Base-by-base conservation (phyloP, 2,329 filamentous ascomycete species). In the Alternaria brassicae region DNA sequence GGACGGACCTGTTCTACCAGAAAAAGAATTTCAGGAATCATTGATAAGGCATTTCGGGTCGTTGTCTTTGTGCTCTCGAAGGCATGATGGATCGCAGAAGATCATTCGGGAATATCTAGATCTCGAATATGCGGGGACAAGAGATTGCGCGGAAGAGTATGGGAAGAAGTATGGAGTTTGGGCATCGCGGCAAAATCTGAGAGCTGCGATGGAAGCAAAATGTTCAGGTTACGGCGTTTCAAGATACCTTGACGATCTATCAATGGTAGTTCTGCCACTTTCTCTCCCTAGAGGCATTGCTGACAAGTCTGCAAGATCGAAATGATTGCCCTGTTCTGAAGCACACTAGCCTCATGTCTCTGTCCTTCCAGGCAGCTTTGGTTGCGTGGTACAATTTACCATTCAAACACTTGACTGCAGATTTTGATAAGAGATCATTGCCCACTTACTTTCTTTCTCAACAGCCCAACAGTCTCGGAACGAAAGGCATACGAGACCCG, bases 1-100 rank as follows among this genome's bases (percentile, higher is more conserved):
- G 95, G 81, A 99, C 95, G 74, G 95, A 99, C 85, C 85, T 98
- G 81, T 87, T 89, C 69, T 88, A 90, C 77, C 87, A 90, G 80
- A 91, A 91, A 79, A 91, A 91, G 82, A 83, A 86, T 81, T 88
- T 88, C 73, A 79, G 86, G 68, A 88, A 88, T 82, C 84, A 88
- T 41, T 77, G 40, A 58, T 28, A 41, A 36, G 23, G 19, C 15
- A 13, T 28, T 1, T 47, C n/a, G 3, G 1, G 2, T 2, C 7
- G 28, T 28, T 34, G 19, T 1, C 6, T 10, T 34, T 1, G 2
- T 8, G 30, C 41, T 6, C 4, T 12, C 9, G 9, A 9, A 17
- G n/a, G 8, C 4, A 15, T 12, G 6, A 6, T 21, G n/a, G 6
- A 10, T 19, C 13, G 19, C 19, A 9, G 28, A 0, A 48, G 44